Base-by-base conservation (phyloP, 148 eudicot species). In the Rhododendron ovatum region DNA sequence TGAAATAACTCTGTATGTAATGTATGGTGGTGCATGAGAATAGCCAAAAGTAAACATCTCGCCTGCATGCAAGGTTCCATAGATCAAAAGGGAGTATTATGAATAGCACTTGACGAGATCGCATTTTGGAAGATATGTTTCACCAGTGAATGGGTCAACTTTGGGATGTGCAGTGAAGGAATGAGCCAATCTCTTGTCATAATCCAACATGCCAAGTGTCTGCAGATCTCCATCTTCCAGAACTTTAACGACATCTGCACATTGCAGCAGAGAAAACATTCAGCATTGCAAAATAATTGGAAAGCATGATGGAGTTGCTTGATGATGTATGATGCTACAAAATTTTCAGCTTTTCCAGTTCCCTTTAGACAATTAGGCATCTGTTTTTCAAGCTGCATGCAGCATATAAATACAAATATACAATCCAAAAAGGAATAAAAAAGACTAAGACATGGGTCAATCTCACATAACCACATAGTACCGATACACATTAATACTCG, bases 21-120 rank as follows among this genome's bases (percentile, higher is more conserved):
- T 59, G 86, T 95, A 97, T 41, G 99, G 98, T 33, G 95, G 94
- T 63, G 87, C 71, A 37, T 91, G 94, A 83, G 95, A 90, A 87
- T 97, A 97, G 78, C 98, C 99, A 90, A 97, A 97, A 50, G 98
- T 92, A 88, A 97, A 97, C 99, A 95, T 95, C 89, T 95, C 99
- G 51, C 98, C 98, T 97, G 92, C 91, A 91, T 14, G 73, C 22
- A 84, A 73, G 85, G 63, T 24, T 83, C 30, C 33, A 24, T 59
- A 50, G 82, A 55, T 45, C 7, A 75, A 76, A 35, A 83, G 2
- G 51, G 22, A 84, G 13, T 75, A 7, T 65, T 57, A 26, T 85
- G n/a, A 83, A 59, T 41, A 57, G 20, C 57, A 63, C 12, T 74
- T 73, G 35, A 33, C 17, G 24, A 39, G 1, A 30, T 26, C 30